phyloP scores from a whole-genome alignment of 2,329 filamentous ascomycete species.

The Acarospora socialis region DNA sequence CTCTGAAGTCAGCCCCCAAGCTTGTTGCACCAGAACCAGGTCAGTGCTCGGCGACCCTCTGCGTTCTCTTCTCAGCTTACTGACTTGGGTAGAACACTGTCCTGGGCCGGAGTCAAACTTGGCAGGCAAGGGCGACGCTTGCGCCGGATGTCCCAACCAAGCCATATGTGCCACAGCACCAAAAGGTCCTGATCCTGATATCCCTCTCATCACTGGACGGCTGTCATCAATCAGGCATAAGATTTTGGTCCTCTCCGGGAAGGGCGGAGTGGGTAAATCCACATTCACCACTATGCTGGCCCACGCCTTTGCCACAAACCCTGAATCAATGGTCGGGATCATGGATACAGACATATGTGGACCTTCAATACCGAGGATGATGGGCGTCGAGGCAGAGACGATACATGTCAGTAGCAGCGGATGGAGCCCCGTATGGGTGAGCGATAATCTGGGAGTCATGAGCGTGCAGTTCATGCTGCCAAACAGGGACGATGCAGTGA shows the following conservation, averaged over 20 bases:
- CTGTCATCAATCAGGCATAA: slow-evolving; percentile 77
- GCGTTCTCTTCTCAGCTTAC: slow-evolving; percentile 1
- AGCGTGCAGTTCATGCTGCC: slow-evolving; percentile 97
- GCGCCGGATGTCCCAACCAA: slow-evolving; percentile 91
- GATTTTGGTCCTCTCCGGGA: slow-evolving; percentile 81
- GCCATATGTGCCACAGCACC: slow-evolving; percentile 85
- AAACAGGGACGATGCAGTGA: slow-evolving; percentile 83
- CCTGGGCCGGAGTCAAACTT: slow-evolving; percentile 54
- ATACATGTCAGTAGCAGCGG: slow-evolving; percentile 81
- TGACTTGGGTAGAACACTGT: slow-evolving; percentile 57
- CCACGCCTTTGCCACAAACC: slow-evolving; percentile 75
- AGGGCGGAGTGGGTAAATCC: slow-evolving; percentile 92
- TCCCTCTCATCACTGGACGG: slow-evolving; percentile 72
- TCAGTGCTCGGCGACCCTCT: too few relatives aligned
- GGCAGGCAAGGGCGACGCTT: slow-evolving; percentile 59
- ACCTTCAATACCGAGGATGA: slow-evolving; percentile 95
- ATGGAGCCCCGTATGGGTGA: slow-evolving; percentile 92
- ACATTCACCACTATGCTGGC: slow-evolving; percentile 82
- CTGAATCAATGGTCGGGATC: slow-evolving; percentile 67
- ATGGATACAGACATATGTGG: slow-evolving; percentile 99
- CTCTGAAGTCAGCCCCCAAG: slow-evolving; percentile 62
- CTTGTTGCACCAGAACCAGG: slow-evolving; percentile 85
- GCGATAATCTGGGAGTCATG: slow-evolving; percentile 91
- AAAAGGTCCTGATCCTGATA: slow-evolving; percentile 90
- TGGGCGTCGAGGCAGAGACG: slow-evolving; percentile 87